These are phyloP conservation scores for Penicillium sp. DNA, from an alignment of 2,329 filamentous ascomycete genomes.

Conservation along the genomic window DNA sequence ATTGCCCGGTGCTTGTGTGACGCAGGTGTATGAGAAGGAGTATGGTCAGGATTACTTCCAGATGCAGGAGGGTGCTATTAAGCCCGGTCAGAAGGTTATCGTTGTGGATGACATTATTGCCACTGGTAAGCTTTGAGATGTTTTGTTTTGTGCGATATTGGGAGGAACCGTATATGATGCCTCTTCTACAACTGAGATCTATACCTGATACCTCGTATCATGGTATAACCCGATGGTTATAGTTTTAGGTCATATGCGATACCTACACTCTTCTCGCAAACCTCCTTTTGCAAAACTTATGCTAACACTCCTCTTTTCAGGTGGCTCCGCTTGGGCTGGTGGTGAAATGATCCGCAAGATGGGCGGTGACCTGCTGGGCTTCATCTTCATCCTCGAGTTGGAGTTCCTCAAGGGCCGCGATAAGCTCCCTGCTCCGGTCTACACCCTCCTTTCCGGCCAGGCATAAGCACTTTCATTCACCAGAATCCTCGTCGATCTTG, in stretches of 20 bases:
- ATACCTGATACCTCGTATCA: background rate
- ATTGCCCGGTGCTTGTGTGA: constrained; percentile 85
- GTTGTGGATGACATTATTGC: constrained; percentile 98
- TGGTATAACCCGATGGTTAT: background rate
- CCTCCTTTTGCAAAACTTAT: background rate
- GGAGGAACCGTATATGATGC: background rate
- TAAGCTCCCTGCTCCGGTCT: constrained; percentile 81
- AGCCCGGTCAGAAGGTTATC: constrained; percentile 83
- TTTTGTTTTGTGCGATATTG: too few species aligned
- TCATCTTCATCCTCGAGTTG: constrained; percentile 94
- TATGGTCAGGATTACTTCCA: constrained; percentile 95
- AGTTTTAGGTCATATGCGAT: background rate
- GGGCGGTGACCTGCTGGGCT: constrained; percentile 83
- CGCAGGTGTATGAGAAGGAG: constrained; percentile 89
- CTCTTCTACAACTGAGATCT: background rate
- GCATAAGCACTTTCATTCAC: constrained; percentile 31
- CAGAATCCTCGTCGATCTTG: background rate
- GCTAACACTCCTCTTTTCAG: constrained; percentile 51
- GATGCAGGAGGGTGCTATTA: constrained; percentile 86
- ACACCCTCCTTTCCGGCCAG: constrained; percentile 77
- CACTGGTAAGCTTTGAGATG: constrained; percentile 68
- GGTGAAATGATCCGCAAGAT: constrained; percentile 84
- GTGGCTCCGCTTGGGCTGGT: constrained; percentile 87
- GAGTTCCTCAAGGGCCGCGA: constrained; percentile 89
- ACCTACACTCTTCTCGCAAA: background rate